Evolutionary conservation across 768 basidiomycete species (phyloP).

Genomic region (Lactarius pseudohatsudake): DNA sequence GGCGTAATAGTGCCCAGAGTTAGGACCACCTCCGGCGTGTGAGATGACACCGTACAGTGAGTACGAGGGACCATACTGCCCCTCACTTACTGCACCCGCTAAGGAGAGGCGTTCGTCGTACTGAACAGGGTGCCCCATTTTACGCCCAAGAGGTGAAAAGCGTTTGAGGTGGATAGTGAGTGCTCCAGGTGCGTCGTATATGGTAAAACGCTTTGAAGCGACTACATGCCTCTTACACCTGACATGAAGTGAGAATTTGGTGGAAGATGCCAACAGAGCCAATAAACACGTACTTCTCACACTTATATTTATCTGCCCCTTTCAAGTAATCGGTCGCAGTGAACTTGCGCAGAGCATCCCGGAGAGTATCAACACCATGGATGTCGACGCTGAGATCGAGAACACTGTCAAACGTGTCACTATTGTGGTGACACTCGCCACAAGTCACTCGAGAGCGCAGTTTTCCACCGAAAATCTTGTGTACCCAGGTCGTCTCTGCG

Average conservation of each 20-base stretch:
- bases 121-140: conserved; percentile 73
- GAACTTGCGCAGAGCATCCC: conserved; percentile 77
- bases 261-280: neutral
- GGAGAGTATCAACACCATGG: conserved; percentile 56
- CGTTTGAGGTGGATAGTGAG: conserved; percentile 94
- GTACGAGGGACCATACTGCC: conserved; percentile 74
- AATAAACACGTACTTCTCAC: conserved; percentile 78
- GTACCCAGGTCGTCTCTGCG: conserved; percentile 90
- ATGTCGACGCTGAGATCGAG: conserved; percentile 94
- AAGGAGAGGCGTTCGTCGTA: conserved; percentile 78
- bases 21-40: conserved; percentile 89
- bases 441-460: conserved; percentile 91
- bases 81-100: conserved; percentile 80
- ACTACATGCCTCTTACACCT: conserved; percentile 92
- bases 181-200: conserved; percentile 84
- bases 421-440: conserved; percentile 74
- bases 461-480: conserved; percentile 90
- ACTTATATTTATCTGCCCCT: conserved; percentile 96
- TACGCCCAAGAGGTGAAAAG: conserved; percentile 87
- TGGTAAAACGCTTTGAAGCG: conserved; percentile 87
- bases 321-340: conserved; percentile 78
- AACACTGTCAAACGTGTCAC: conserved; percentile 95
- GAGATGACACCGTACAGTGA: conserved; percentile 89
- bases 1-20: conserved; percentile 95
- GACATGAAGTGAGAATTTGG: conserved; percentile 7